Conservation (phyloP, 1,139 yeast genomes). For the Lizanozyma gosingica region DNA sequence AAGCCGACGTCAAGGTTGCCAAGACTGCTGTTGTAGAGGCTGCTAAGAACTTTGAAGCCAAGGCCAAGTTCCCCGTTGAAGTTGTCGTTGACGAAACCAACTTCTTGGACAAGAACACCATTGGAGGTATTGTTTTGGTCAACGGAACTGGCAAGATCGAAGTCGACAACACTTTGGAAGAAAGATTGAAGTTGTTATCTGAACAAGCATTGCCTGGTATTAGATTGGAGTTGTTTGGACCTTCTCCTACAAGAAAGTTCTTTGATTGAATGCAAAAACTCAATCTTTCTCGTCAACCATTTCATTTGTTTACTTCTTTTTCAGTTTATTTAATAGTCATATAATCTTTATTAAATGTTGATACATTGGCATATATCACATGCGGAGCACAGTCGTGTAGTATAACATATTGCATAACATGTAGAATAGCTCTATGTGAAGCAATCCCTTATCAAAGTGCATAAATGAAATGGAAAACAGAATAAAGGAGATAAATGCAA, state of each 20-base stretch:
- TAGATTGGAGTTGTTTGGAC: conserved; percentile 85
- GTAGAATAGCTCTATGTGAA: too few relatives aligned
- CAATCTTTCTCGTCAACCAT: neutral
- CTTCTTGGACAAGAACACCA: conserved; percentile 49
- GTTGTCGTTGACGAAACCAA: conserved; percentile 46
- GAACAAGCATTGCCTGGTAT: conserved; percentile 89
- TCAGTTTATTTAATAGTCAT: neutral
- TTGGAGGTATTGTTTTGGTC: conserved; percentile 79
- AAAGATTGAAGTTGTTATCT: conserved; percentile 75
- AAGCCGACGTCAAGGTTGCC: conserved; percentile 58
- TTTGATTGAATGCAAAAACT: conserved; percentile 46
- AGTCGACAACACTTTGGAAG: conserved; percentile 87
- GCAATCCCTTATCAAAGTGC: too few relatives aligned
- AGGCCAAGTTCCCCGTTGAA: conserved; percentile 42
- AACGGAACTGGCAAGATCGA: conserved; percentile 77
- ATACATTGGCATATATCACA: too few relatives aligned
- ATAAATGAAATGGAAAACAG: too few relatives aligned
- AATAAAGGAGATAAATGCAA: too few relatives aligned
- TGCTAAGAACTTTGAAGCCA: conserved; percentile 51
- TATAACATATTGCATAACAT: too few relatives aligned
- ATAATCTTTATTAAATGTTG: neutral
- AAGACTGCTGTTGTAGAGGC: conserved; percentile 58
- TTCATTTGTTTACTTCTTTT: neutral
- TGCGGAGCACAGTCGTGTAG: too few relatives aligned
- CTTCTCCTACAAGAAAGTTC: conserved; percentile 80